Base-by-base conservation (phyloP, 768 basidiomycete species). In the Rhodosporidiobolus sp. region DNA sequence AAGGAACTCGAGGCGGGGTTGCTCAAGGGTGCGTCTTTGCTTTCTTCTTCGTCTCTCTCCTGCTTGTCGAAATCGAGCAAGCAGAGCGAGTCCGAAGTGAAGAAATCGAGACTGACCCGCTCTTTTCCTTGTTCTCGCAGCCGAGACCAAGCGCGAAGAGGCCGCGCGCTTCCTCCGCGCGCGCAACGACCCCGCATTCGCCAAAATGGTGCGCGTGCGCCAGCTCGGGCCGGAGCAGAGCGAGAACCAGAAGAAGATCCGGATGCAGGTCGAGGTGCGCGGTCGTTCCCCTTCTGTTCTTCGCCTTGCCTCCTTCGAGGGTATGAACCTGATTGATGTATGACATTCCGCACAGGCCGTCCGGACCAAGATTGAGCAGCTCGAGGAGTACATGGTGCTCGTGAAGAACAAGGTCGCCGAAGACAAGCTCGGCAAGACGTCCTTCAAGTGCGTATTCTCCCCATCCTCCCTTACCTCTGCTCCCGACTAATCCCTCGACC, bases 191-290 rank as follows among this genome's bases (percentile, higher is more conserved):
- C 85, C 87, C 6, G 89, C 89, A 0, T 91, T 94, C 79, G 86
- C 87, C 17, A 89, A 87, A 77, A 86, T 89, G 84, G 81, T 91
- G 64, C 88, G 86, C 77, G 83, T 87, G 5, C 85, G 90, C 58
- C 88, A 89, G n/a, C 79, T 94, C n/a, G 89, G 89, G 20, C 92
- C 95, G 0, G 92, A 97, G 78, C 89, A 93, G 78, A 84, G 88
- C 22, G 92, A 94, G 79, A 89, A 87, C 2, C 94, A 94, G 79
- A 86, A 84, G 3, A 87, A 88, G 65, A 82, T 97, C 35, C 85
- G 92, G 45, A 86, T 88, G 75, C 91, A 72, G 43, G 57, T 76
- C 49, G 83, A 89, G 79, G 93, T 92, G 75, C 54, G 87, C 76
- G 38, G 14, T 43, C 38, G 38, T 48, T 17, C 58, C 32, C 19